Base-by-base conservation (phyloP, 768 basidiomycete genomes). In the Vararia minispora region DNA sequence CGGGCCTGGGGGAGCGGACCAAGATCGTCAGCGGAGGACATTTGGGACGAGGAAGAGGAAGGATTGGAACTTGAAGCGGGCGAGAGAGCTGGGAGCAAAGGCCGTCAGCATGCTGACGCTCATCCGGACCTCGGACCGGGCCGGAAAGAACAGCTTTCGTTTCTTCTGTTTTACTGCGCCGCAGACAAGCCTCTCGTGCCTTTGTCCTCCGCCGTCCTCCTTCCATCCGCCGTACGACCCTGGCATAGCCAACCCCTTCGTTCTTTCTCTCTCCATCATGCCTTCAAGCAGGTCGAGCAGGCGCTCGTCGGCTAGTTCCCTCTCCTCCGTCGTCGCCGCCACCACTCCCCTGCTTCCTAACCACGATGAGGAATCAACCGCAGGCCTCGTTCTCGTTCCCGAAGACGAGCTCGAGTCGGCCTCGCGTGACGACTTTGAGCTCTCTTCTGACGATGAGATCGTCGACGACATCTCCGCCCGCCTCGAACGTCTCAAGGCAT, bases 341-440 rank as follows among this genome's bases (percentile, higher is more conserved):
- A n/a, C 36, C 5, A 20, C 36, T 10, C 36, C 36, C 8, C 27
- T 37, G 16, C 6, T 37, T 23, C 16, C 22, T 14, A 13, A 14
- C 21, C 42, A 51, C 35, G 52, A 43, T 32, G 49, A 56, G 38
- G 59, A 58, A 44, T 65, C 68, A 3, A 62, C 70, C 25, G 62
- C 79, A 11, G 74, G 74, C 13, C 70, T 83, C 33, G 69, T 82
- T 37, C 71, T 82, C 22, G 70, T 79, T 25, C 73, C 75, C 33
- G 65, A 77, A 50, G 59, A 62, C 11, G 72, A 74, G 17, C n/a
- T n/a, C n/a, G n/a, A n/a, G n/a, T n/a, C n/a, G n/a, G 64, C 68
- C 37, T 41, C 38, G 24, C 50, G 47, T 39, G 38, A 45, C 43
- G 39, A 48, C 36, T 55, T 60, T 32, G 56, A 56, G 28, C 56